Evolutionary conservation across 805 yeast species (phyloP).

Genomic region (Metschnikowia matae): DNA sequence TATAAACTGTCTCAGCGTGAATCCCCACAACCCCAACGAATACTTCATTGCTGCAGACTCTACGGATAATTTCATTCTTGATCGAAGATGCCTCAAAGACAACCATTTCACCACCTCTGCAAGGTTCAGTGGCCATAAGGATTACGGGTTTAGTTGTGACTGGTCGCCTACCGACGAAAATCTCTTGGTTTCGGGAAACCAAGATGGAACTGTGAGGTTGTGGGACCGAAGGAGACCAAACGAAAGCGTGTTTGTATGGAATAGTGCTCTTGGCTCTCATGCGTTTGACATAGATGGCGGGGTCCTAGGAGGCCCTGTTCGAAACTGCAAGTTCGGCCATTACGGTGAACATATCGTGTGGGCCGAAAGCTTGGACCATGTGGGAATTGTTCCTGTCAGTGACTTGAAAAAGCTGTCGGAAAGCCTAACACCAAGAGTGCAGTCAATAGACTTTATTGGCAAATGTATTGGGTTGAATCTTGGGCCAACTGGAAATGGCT

Average conservation of each 20-base stretch:
- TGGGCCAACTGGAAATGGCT: slow-evolving; percentile 37
- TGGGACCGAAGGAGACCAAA: slow-evolving; percentile 46
- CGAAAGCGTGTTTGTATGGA: slow-evolving; percentile 30
- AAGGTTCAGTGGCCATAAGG: slow-evolving; percentile 44
- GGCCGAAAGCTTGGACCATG: slow-evolving; percentile 59
- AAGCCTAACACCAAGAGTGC: slow-evolving; percentile 25
- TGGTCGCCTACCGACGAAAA: slow-evolving; percentile 46
- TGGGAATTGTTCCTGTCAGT: slow-evolving; percentile 43
- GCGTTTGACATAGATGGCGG: slow-evolving; percentile 14
- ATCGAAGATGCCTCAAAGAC: slow-evolving; percentile 28
- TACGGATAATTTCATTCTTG: slow-evolving; percentile 40
- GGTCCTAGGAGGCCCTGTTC: slow-evolving; percentile 43
- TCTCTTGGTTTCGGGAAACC: slow-evolving; percentile 52
- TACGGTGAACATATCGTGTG: slow-evolving; percentile 45
- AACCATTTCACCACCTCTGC: slow-evolving; percentile 6
- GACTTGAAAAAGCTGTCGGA: slow-evolving; percentile 20
- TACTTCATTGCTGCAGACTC: slow-evolving; percentile 51
- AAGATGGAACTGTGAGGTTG: slow-evolving; percentile 53
- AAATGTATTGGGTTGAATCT: slow-evolving; percentile 55
- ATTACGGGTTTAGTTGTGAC: slow-evolving; percentile 57
- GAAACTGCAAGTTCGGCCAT: slow-evolving; percentile 49
- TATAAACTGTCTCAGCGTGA: slow-evolving; percentile 45
- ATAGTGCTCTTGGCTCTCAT: slow-evolving; percentile 30
- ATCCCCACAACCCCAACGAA: slow-evolving; percentile 36
- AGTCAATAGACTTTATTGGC: slow-evolving; percentile 53